A percentile compares a stretch with the other conserved stretches of the same genome.
Evolutionary conservation across 2,329 filamentous ascomycete genomes (phyloP).

Genomic region (Calonectria hawksworthii): DNA sequence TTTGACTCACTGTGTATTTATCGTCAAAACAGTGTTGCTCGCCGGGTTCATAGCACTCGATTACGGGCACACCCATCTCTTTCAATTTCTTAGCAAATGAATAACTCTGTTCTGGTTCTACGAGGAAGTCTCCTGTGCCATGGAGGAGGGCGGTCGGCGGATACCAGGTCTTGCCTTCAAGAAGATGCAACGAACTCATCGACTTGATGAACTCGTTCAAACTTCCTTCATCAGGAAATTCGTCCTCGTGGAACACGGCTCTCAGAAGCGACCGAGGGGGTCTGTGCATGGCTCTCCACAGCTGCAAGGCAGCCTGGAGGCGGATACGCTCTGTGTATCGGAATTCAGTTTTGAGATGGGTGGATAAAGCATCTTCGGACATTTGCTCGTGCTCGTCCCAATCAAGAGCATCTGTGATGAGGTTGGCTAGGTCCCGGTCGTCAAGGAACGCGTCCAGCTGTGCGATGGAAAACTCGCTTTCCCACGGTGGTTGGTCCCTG

Average conservation of each 20-base stretch:
- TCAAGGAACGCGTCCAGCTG: slow-evolving; percentile 6
- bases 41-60: not conserved
- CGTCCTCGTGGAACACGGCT: not conserved
- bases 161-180: slow-evolving; percentile 5
- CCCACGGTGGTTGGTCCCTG: not conserved
- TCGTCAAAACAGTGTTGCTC: not conserved
- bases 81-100: not conserved
- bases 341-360: not conserved
- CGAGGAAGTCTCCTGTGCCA: not conserved
- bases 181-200: not conserved
- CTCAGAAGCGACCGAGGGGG: not conserved
- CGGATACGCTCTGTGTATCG: slow-evolving; percentile 4
- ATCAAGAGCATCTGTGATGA: not conserved
- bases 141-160: slow-evolving; percentile 3
- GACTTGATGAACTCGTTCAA: not conserved
- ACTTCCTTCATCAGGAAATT: not conserved
- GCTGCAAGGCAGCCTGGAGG: not conserved
- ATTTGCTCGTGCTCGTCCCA: not conserved
- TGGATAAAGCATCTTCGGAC: not conserved
- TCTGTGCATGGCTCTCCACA: slow-evolving; percentile 8
- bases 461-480: not conserved
- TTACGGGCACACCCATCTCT: not conserved
- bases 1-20: not conserved
- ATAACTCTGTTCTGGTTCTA: slow-evolving; percentile 5
- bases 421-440: not conserved